Evolutionary conservation across 352 stramenopile species (phyloP).

Genomic region (Phytophthora palmivora): DNA sequence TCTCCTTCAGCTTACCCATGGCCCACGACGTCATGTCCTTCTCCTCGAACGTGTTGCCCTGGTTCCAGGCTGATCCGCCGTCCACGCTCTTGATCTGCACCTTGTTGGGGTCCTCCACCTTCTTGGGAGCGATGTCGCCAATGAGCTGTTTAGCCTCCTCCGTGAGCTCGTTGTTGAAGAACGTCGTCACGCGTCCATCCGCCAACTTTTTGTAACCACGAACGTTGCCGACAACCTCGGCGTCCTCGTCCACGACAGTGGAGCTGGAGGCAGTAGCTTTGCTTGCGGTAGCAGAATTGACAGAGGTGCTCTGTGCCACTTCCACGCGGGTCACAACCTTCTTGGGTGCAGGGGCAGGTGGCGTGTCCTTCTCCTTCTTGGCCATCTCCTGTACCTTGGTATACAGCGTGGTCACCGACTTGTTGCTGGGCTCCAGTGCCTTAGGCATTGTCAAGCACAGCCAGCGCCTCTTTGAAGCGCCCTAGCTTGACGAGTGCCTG

Average conservation of each 20-base stretch:
- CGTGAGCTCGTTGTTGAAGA: conserved; percentile 98
- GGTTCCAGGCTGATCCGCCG: conserved; percentile 93
- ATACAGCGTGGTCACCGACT: conserved; percentile 71
- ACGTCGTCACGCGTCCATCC: conserved; percentile 98
- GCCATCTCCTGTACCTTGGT: conserved; percentile 67
- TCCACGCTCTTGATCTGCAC: conserved; percentile 88
- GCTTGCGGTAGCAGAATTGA: conserved; percentile 3
- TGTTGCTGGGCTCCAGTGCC: conserved; percentile 73
- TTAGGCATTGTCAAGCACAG: conserved; percentile 69
- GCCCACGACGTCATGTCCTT: conserved; percentile 92
- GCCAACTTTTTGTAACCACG: conserved; percentile 96
- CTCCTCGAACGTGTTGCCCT: conserved; percentile 94
- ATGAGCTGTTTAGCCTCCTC: conserved; percentile 98
- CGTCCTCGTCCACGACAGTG: conserved; percentile 65
- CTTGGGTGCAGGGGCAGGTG: conserved; percentile 32
- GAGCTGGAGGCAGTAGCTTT: conserved; percentile 14
- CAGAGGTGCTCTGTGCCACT: conserved; percentile 31
- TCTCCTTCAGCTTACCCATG: conserved; percentile 72
- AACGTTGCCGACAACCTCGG: conserved; percentile 67
- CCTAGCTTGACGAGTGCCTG: conserved; percentile 79
- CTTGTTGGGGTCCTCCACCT: conserved; percentile 72
- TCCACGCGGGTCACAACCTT: conserved; percentile 75
- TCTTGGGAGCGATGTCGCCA: conserved; percentile 95
- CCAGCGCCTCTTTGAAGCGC: conserved; percentile 71
- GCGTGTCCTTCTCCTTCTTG: conserved; percentile 61